Conservation (phyloP, 2,329 filamentous ascomycete species). For the Pseudogymnoascus pannorum region DNA sequence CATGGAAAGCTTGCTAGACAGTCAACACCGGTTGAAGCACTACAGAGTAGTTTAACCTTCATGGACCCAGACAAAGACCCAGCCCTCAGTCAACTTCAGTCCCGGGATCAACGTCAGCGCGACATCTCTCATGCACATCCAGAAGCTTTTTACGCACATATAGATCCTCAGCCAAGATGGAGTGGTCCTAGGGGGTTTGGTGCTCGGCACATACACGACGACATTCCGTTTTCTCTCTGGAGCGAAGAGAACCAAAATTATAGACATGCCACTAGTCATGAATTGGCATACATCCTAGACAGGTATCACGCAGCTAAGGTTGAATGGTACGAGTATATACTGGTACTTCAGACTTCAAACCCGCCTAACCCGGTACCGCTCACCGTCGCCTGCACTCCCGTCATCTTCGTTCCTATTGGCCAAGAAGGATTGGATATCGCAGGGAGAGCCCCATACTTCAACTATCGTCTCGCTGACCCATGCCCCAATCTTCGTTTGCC, state of each 20-base stretch:
- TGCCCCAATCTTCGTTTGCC: neutral
- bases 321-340: conserved; percentile 14
- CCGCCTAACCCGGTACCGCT: conserved; percentile 17
- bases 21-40: too few species aligned
- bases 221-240: conserved; percentile 17
- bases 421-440: neutral
- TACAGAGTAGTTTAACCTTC: too few species aligned
- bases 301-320: conserved; percentile 35
- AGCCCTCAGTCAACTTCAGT: too few species aligned
- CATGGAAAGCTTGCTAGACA: too few species aligned
- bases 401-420: conserved; percentile 10
- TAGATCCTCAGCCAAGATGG: too few species aligned
- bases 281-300: conserved; percentile 31
- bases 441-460: neutral
- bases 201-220: conserved; percentile 17
- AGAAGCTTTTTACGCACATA: too few species aligned
- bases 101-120: too few species aligned
- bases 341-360: conserved; percentile 17
- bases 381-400: conserved; percentile 16
- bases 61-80: too few species aligned
- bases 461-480: neutral
- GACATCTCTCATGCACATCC: too few species aligned
- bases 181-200: conserved; percentile 13
- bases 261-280: conserved; percentile 11
- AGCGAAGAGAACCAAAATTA: conserved; percentile 12